Base-by-base conservation (phyloP, 2,329 filamentous ascomycete species). In the Decorospora gaudefroyi region DNA sequence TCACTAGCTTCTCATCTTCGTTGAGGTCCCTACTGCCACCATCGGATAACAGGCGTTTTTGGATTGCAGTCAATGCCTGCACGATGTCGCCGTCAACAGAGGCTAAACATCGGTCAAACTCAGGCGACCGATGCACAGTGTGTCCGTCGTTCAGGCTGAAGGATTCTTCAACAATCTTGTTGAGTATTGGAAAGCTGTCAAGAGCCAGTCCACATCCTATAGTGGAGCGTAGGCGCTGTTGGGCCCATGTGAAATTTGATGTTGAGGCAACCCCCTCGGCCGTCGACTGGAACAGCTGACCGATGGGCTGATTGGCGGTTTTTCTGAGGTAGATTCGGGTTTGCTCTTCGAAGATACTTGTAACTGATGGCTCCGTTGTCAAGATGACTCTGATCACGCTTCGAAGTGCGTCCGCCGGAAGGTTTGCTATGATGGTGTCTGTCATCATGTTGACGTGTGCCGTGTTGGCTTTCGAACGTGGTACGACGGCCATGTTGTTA, bases 371-470 rank as follows among this genome's bases (percentile, higher is more conserved):
- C 15, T 69, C 58, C n/a, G 49, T 45, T 21, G 54, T 62, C 13
- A 70, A 45, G 4, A 65, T 42, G 6, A 57, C 59, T 42, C 72
- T 59, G 38, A 75, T 53, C 4, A 76, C 61, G 5, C 63, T 61
- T 3, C 73, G 69, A 11, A 76, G 50, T 4, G 66, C 72, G n/a
- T 73, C 71, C 1, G 61, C 51, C 1, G 72, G 64, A 16, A 76
- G 48, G 31, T 72, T 76, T n/a, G 68, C 70, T 38, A 76, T 72
- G 42, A 76, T 68, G 3, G 69, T 74, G 42, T 76, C 74, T 2
- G 69, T 72, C 74, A 76, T 76, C 68, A 76, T 73, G 38, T 76
- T 76, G 49, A 76, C 72, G 52, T 76, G 74, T 17, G 72, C 69
- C 2, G 64, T 67, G 30, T 66, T 68, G 34, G 41, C 33, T 9